Percentiles rank a stretch among this genome's conserved stretches.
Conservation (phyloP, 495 filamentous ascomycete species). For the Penicillium taxi region DNA sequence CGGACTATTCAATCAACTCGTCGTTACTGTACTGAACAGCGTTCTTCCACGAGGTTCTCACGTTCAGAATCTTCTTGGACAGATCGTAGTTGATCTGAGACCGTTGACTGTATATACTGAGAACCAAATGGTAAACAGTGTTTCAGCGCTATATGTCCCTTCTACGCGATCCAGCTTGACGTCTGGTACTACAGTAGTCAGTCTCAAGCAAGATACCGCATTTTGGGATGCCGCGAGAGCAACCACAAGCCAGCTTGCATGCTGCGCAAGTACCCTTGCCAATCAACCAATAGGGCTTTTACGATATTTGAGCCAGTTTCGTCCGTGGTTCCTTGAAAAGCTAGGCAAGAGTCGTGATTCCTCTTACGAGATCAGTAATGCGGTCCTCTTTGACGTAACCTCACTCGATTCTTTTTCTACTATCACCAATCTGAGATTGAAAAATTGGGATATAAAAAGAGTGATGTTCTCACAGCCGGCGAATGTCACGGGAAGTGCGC, state of each 20-base stretch:
- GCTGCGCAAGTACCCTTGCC: neutral
- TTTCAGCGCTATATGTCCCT: neutral
- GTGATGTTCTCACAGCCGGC: constrained; percentile 1
- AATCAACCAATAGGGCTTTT: neutral
- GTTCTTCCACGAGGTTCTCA: neutral
- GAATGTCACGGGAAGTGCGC: neutral
- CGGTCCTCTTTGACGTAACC: neutral
- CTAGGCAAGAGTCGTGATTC: neutral
- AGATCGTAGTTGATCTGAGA: constrained; percentile 1
- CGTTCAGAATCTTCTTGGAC: neutral
- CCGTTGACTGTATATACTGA: neutral
- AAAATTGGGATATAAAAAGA: neutral
- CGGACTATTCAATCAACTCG: neutral
- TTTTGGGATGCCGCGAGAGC: neutral
- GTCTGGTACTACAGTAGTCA: no score
- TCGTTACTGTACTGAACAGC: neutral
- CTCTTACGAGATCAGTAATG: constrained; percentile 1
- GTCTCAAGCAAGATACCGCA: neutral
- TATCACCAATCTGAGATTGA: neutral
- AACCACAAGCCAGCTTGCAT: neutral
- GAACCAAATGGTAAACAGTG: neutral
- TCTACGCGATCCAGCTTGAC: neutral
- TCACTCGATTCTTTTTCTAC: no score
- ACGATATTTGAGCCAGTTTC: neutral
- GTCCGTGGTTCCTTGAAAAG: neutral